Evolutionary conservation across 495 filamentous ascomycete genomes (phyloP).

Genomic region (Tuber calosporum): DNA sequence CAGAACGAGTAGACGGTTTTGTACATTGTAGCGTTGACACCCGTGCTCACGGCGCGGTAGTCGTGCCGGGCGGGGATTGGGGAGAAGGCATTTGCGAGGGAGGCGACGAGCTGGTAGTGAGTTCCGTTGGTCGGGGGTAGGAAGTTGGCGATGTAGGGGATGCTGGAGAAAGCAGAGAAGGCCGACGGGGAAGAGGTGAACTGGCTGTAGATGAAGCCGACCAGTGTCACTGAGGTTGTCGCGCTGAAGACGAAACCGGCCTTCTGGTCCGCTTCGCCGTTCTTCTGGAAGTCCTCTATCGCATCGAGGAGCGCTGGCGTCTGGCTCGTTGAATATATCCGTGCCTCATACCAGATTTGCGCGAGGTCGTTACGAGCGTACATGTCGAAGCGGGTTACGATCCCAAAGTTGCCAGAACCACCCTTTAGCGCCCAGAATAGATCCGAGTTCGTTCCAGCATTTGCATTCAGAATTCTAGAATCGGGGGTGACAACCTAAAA

Average conservation of each 20-base stretch:
- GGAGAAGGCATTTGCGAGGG: not conserved
- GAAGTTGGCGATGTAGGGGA: not conserved
- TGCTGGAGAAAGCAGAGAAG: constrained; percentile 6
- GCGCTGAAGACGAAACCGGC: not conserved
- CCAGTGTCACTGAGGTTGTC: not conserved
- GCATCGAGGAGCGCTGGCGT: constrained; percentile 22
- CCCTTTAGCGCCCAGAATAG: constrained; percentile 53
- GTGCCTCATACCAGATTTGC: constrained; percentile 31
- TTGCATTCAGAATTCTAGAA: constrained; percentile 49
- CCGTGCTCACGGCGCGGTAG: constrained; percentile 31
- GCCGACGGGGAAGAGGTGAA: not conserved
- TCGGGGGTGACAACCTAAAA: constrained; percentile 45
- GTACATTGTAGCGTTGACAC: constrained; percentile 38
- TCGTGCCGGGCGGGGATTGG: constrained; percentile 26
- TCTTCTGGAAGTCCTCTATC: constrained; percentile 26
- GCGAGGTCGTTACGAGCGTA: constrained; percentile 15
- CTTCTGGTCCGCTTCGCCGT: constrained; percentile 7
- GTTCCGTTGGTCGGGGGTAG: not conserved
- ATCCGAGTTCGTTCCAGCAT: constrained; percentile 45
- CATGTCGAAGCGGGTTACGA: constrained; percentile 32
- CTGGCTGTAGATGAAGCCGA: not conserved
- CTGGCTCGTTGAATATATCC: constrained; percentile 19
- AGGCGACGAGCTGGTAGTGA: constrained; percentile 1
- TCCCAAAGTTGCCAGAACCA: constrained; percentile 49
- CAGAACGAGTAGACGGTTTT: constrained; percentile 41